A percentile compares a stretch with the other conserved stretches of the same genome.
Conservation (phyloP, 2,329 filamentous ascomycete species). For the Beauveria rudraprayagi region DNA sequence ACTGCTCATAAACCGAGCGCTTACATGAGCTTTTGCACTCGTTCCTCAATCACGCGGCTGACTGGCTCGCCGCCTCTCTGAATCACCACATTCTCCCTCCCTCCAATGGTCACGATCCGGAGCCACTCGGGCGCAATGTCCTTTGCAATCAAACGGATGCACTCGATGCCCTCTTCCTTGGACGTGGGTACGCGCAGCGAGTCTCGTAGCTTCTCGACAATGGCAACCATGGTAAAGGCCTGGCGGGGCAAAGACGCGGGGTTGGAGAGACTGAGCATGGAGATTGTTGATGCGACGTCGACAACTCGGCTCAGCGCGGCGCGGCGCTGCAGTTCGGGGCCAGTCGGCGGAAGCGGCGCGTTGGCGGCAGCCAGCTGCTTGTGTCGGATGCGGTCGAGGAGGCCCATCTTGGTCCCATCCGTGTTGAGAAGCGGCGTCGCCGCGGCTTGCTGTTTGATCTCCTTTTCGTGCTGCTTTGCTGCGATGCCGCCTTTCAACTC, state of each 20-base stretch:
- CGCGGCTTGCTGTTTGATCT: conserved; percentile 27
- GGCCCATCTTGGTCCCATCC: conserved; percentile 49
- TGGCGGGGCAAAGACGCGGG: conserved; percentile 44
- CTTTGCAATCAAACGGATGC: conserved; percentile 42
- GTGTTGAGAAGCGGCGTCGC: conserved; percentile 28
- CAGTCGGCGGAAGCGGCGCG: conserved; percentile 50
- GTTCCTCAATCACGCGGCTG: conserved; percentile 28
- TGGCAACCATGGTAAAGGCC: conserved; percentile 55
- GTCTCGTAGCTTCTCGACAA: conserved; percentile 59
- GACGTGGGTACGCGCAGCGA: conserved; percentile 52
- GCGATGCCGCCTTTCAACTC: conserved; percentile 58
- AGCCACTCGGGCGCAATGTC: conserved; percentile 53
- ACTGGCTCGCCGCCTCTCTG: conserved; percentile 35
- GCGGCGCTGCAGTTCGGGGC: conserved; percentile 50
- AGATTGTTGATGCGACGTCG: conserved; percentile 61
- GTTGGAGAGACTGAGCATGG: conserved; percentile 53
- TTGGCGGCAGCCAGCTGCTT: conserved; percentile 55
- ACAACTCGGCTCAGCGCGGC: conserved; percentile 58
- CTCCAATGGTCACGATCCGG: conserved; percentile 41
- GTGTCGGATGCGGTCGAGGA: conserved; percentile 67
- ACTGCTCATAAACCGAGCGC: conserved; percentile 5
- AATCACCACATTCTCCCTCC: conserved; percentile 51
- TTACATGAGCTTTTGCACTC: conserved; percentile 27
- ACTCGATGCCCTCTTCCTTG: conserved; percentile 41
- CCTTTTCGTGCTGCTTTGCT: conserved; percentile 40